Conservation (phyloP, 2,329 filamentous ascomycete genomes). For the Botrytis fabae region DNA sequence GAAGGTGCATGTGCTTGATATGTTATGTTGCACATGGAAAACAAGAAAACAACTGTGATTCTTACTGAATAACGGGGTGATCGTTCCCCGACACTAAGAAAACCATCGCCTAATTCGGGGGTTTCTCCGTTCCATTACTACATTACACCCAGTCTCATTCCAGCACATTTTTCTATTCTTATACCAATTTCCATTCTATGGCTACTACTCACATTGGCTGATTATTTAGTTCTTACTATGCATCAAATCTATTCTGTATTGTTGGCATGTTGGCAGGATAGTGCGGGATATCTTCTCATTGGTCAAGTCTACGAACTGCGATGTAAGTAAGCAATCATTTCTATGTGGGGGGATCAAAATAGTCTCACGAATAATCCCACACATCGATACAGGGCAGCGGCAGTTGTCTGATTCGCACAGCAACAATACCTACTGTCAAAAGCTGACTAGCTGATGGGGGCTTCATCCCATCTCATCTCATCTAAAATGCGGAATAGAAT, state of each 20-base stretch:
- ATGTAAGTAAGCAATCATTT: background rate
- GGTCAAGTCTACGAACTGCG: background rate
- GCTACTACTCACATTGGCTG: background rate
- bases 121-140: background rate
- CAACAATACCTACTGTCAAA: background rate
- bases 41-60: constrained; percentile 15
- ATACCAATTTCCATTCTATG: background rate
- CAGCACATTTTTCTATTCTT: constrained; percentile 3
- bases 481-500: background rate
- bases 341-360: background rate
- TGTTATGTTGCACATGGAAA: constrained; percentile 4
- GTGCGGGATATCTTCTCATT: background rate
- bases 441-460: background rate
- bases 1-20: constrained; percentile 12
- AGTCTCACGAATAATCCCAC: background rate
- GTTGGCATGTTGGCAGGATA: background rate
- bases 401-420: constrained; percentile 15
- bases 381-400: background rate
- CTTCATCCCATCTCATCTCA: constrained; percentile 17
- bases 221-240: constrained; percentile 2
- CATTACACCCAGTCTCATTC: background rate
- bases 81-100: constrained; percentile 3
- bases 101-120: background rate
- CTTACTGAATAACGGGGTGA: constrained; percentile 15
- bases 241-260: background rate